Evolutionary conservation across 2,329 filamentous ascomycete genomes (phyloP), one percentile per base, ranked within the genome.

Genomic region (Clonostachys rhizophaga): DNA sequence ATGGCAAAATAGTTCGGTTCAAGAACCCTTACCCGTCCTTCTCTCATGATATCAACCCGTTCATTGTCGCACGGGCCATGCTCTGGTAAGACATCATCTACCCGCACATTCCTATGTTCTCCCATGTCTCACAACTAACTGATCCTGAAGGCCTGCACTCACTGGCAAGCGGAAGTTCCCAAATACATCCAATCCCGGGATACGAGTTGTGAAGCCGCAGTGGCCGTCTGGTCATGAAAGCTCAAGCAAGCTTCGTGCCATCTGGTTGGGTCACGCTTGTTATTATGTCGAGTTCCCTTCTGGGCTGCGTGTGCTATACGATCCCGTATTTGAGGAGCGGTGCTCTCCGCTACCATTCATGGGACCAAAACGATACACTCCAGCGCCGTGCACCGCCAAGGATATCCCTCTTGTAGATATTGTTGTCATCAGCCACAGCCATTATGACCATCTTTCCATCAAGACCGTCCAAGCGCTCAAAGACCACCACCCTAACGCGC

Each of bases 181-280:
- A 30, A 9, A 75, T 88, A 30, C 18, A 52, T 72, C 43, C 63
- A 65, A 11, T 51, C 42, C 58, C 86, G 87, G 30, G 75, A 88
- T 58, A 84, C 83, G 7, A 77, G 76, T 9, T 76, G 78, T 24
- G 80, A 84, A 11, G 83, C 84, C 0, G 81, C 8, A 30, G 24
- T 30, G 24, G 24, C 24, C 24, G 24, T 30, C 24, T 9, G 24
- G 24, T 10, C 24, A 94, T 14, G 44, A 42, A 37, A 79, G 76
- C 4, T 61, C 61, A 6, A 53, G 62, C 6, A 72, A 76, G 18
- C 75, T 94, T 13, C 81, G 89, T 43, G 87, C 89, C 37, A 95
- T 89, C 41, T 95, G 90, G 90, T 79, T 95, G 2, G 91, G 91
- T 17, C 91, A 95, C 63, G 89, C 90, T 3, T 95, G 89, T 68